Base-by-base conservation (phyloP, 2,329 filamentous ascomycete species). In the Drechslerella dactyloides region DNA sequence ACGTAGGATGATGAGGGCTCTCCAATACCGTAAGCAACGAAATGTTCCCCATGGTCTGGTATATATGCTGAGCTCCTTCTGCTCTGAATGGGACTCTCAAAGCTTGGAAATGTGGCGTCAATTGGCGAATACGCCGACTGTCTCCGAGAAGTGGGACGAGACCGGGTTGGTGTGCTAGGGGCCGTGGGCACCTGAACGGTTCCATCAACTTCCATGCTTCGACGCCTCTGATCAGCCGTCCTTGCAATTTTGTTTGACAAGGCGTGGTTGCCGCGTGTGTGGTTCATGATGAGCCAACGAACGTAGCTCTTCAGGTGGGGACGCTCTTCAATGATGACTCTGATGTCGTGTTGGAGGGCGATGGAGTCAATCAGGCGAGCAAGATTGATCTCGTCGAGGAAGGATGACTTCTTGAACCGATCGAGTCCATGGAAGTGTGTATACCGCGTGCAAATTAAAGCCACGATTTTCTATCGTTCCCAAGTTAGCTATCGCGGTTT, bases 271-370 rank as follows among this genome's bases (percentile, higher is more conserved):
- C 68, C 68, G 2, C 68, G 55, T 13, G 68, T 72, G 37, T 72
- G 68, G 35, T 72, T 72, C 68, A 72, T 72, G 40, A 72, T 72
- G 6, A 72, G 60, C 68, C 68, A 72, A 33, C 68, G 62, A 24
- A 72, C 56, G 55, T 72, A 72, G 35, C 68, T 72, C 33, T 72
- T 72, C 19, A 72, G 60, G 21, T 65, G 52, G 15, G 61, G 48
- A n/a, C 68, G 50, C 23, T 72, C 68, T 8, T 61, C 50, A 7
- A 72, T 72, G 40, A 72, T 72, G 24, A 21, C 51, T 42, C 57
- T 63, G 11, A 72, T 72, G 27, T 72, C 68, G 2, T 65, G 54
- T 46, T 72, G 68, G 15, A 15, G 35, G 27, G 55, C 60, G 44
- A 72, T 72, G 5, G 68, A 44, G 48, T 72, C 68, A 24, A 72